Conservation (phyloP, 2,329 filamentous ascomycete genomes). For the Fusarium sp. region DNA sequence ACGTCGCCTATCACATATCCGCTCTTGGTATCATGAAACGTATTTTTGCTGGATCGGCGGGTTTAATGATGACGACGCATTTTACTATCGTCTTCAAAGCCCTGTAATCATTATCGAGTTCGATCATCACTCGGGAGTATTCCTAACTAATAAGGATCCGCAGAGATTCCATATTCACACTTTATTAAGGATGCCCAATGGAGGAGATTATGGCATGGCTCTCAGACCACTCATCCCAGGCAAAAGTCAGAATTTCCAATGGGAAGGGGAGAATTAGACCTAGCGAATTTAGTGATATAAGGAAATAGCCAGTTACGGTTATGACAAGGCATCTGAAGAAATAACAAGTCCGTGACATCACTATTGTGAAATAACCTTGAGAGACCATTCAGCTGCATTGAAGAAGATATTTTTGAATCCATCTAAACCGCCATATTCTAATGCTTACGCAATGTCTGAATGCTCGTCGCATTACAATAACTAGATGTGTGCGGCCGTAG, state of each 20-base stretch:
- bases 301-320: too few species aligned
- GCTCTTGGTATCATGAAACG: slow-evolving; percentile 73
- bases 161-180: slow-evolving; percentile 71
- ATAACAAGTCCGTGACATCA: too few species aligned
- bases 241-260: slow-evolving; percentile 46
- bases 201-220: slow-evolving; percentile 79
- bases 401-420: too few species aligned
- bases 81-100: slow-evolving; percentile 84
- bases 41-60: slow-evolving; percentile 86
- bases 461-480: too few species aligned
- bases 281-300: too few species aligned
- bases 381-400: too few species aligned
- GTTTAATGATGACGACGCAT: slow-evolving; percentile 69
- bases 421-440: too few species aligned
- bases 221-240: slow-evolving; percentile 57
- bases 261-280: slow-evolving; percentile 18
- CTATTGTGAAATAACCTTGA: too few species aligned
- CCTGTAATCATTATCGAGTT: slow-evolving; percentile 83
- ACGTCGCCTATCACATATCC: slow-evolving; percentile 69
- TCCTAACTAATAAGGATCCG: neutral
- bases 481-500: too few species aligned
- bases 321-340: too few species aligned
- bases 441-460: too few species aligned
- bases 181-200: slow-evolving; percentile 79
- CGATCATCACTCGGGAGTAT: slow-evolving; percentile 59